phyloP scores from a whole-genome alignment of 768 basidiomycete genomes.

The Pleurotus djamor region DNA sequence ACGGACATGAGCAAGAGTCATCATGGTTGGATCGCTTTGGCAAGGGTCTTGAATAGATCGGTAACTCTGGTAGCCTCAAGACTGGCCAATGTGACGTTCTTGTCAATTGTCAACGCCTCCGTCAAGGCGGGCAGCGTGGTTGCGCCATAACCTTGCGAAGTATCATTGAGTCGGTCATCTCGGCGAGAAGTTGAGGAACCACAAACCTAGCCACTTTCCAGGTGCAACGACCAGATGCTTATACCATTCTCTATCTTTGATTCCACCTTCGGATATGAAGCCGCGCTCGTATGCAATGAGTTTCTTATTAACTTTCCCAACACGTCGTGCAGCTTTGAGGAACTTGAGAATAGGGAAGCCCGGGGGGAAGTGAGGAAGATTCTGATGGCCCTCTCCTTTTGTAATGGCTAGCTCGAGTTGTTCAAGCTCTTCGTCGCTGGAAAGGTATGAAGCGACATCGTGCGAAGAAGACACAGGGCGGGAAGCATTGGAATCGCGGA shows the following conservation, averaged over 20 bases:
- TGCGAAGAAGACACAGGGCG: background rate
- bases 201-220: constrained; percentile 75
- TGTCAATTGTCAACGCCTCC: constrained; percentile 54
- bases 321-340: constrained; percentile 54
- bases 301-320: constrained; percentile 62
- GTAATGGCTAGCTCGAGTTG: background rate
- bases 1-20: background rate
- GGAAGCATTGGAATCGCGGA: constrained; percentile 18
- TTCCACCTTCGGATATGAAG: constrained; percentile 74
- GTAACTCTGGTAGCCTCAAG: constrained; percentile 44
- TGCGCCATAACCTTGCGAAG: constrained; percentile 47
- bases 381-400: constrained; percentile 4
- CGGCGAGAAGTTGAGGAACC: background rate
- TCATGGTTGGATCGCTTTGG: background rate
- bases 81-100: constrained; percentile 40
- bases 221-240: constrained; percentile 83
- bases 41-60: constrained; percentile 21
- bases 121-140: constrained; percentile 62
- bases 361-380: constrained; percentile 14
- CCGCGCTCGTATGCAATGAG: constrained; percentile 71
- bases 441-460: background rate
- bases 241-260: constrained; percentile 84
- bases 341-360: constrained; percentile 41
- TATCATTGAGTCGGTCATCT: background rate
- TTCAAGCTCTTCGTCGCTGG: constrained; percentile 2